Conservation (phyloP, 495 filamentous ascomycete genomes). For the Hyaloscypha variabilis region DNA sequence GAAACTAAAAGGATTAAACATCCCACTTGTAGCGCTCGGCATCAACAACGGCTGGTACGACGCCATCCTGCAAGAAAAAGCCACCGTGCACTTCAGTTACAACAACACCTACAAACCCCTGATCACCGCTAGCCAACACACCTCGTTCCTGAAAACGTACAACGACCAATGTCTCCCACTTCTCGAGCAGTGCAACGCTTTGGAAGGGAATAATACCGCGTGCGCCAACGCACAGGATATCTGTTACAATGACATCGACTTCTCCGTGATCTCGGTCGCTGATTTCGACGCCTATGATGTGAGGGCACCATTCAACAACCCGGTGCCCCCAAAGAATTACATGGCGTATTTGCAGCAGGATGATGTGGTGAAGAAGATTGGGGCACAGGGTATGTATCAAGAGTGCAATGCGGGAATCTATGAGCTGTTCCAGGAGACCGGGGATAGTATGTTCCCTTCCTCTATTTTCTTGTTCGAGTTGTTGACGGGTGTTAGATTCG, state of each 20-base stretch:
- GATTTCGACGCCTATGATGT: constrained; percentile 56
- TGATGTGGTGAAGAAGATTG: constrained; percentile 49
- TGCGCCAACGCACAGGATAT: too few relatives aligned
- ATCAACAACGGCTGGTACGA: too few relatives aligned
- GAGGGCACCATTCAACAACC: constrained; percentile 43
- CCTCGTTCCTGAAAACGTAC: too few relatives aligned
- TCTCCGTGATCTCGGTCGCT: background rate
- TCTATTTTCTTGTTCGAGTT: background rate
- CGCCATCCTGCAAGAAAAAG: too few relatives aligned
- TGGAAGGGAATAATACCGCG: too few relatives aligned
- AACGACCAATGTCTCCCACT: too few relatives aligned
- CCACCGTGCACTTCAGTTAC: too few relatives aligned
- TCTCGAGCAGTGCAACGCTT: too few relatives aligned
- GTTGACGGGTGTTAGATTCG: constrained; percentile 21
- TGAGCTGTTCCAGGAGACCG: constrained; percentile 44
- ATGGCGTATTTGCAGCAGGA: constrained; percentile 41
- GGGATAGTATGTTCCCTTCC: constrained; percentile 40
- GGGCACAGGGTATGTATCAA: constrained; percentile 46
- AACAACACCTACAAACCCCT: too few relatives aligned
- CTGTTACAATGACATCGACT: constrained; percentile 43
- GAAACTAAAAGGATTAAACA: too few relatives aligned
- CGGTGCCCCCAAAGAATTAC: constrained; percentile 50
- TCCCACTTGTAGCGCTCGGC: too few relatives aligned
- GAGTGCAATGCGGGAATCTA: constrained; percentile 36
- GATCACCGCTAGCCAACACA: too few relatives aligned